Conservation (phyloP, 225 moss, liverwort and hornwort genomes). For the Pseudisothecium myosuroides region DNA sequence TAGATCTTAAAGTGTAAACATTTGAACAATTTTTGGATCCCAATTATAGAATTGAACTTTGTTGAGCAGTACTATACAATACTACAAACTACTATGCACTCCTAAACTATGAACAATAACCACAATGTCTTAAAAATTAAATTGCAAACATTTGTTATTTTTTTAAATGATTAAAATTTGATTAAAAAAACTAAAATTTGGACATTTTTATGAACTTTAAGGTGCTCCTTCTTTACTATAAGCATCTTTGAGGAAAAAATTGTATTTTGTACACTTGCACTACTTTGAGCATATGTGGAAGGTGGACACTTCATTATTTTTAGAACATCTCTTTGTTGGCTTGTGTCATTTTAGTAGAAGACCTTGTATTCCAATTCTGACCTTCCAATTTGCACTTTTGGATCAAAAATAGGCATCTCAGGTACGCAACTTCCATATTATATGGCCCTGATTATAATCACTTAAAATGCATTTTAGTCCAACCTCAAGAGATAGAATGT, state of each 20-base stretch:
- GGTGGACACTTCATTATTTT: not conserved
- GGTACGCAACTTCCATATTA: no score
- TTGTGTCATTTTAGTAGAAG: not conserved
- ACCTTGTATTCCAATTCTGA: rapidly evolving
- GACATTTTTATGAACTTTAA: not conserved
- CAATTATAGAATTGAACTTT: not conserved
- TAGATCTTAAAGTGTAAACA: no score
- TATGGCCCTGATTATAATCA: no score
- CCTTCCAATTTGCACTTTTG: rapidly evolving
- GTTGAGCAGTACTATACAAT: not conserved
- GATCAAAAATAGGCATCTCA: not conserved
- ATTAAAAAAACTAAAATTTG: no score
- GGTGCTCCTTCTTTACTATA: not conserved
- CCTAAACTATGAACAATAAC: not conserved
- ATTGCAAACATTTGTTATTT: no score
- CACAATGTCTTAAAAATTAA: no score
- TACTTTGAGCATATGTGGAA: not conserved
- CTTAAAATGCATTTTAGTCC: no score
- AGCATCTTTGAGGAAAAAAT: not conserved
- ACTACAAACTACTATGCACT: rapidly evolving
- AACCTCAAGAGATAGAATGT: no score
- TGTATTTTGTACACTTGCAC: not conserved
- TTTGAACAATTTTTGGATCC: no score
- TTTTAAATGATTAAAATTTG: no score
- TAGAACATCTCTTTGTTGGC: rapidly evolving